These are phyloP conservation scores for Isabelozyma pseudorhagii DNA, from an alignment of 805 yeast genomes.

Conservation along the genomic window DNA sequence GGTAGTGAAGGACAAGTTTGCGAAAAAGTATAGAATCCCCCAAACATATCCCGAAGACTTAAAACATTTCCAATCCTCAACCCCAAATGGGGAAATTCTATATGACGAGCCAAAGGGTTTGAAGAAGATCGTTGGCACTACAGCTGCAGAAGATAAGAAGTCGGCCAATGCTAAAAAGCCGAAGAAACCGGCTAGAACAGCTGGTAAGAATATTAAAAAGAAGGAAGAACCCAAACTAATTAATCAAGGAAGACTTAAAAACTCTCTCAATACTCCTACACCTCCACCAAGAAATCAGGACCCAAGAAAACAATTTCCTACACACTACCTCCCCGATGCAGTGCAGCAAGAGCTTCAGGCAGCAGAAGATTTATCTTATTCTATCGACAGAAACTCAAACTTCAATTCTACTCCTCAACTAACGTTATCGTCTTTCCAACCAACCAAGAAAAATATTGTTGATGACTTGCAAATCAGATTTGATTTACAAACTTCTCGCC, in stretches of 20 bases:
- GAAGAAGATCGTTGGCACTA: background rate
- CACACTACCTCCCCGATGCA: slow-evolving; percentile 30
- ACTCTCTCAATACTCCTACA: slow-evolving; percentile 4
- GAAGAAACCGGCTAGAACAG: background rate
- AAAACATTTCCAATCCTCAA: slow-evolving; percentile 33
- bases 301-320: slow-evolving; percentile 19
- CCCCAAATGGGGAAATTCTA: slow-evolving; percentile 28
- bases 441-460: slow-evolving; percentile 26
- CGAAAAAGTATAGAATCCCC: slow-evolving; percentile 64
- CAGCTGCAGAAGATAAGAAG: background rate
- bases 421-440: slow-evolving; percentile 14
- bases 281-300: background rate
- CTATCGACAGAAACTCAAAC: slow-evolving; percentile 1
- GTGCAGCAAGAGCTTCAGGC: slow-evolving; percentile 10
- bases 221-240: background rate
- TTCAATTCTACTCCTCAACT: background rate
- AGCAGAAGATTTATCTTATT: slow-evolving; percentile 7
- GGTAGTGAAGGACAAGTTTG: slow-evolving; percentile 81
- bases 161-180: background rate
- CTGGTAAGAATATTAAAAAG: background rate
- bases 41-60: slow-evolving; percentile 57
- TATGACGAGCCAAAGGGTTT: slow-evolving; percentile 14
- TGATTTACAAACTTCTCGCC: slow-evolving; percentile 29
- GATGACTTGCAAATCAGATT: slow-evolving; percentile 27
- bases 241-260: slow-evolving; percentile 3